These are phyloP conservation scores for Collybiopsis luxurians DNA, from an alignment of 768 basidiomycete genomes.

Conservation along the genomic window DNA sequence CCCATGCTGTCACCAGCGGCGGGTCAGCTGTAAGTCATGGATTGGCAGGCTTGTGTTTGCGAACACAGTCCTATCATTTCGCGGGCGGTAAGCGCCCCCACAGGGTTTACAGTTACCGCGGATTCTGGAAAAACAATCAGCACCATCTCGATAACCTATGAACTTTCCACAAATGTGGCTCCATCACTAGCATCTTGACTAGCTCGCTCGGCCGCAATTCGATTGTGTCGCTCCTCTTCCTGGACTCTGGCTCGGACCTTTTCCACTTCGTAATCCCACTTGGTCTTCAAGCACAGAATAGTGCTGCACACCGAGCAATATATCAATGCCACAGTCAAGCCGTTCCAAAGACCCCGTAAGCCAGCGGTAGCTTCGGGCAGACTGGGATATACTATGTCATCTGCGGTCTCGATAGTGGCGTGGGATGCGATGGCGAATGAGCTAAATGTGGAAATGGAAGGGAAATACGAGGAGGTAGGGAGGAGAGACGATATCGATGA, in stretches of 20 bases:
- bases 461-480: neutral
- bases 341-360: constrained; percentile 65
- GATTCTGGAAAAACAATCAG: too few species aligned
- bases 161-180: neutral
- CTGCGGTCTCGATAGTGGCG: neutral
- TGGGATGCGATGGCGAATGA: neutral
- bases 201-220: neutral
- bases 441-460: neutral
- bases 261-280: constrained; percentile 52
- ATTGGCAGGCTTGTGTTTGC: too few species aligned
- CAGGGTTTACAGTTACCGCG: too few species aligned
- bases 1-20: too few species aligned
- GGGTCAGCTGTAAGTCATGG: too few species aligned
- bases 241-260: constrained; percentile 34
- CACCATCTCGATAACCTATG: too few species aligned
- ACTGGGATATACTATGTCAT: neutral
- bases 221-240: neutral
- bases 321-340: constrained; percentile 47
- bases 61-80: too few species aligned
- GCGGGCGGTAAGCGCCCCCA: too few species aligned
- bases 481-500: neutral
- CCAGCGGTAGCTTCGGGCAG: constrained; percentile 26
- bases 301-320: constrained; percentile 37
- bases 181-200: neutral
- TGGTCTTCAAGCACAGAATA: constrained; percentile 36